These are phyloP conservation scores for Pyrenophora teres DNA, from an alignment of 2,329 filamentous ascomycete genomes.

Conservation along the genomic window DNA sequence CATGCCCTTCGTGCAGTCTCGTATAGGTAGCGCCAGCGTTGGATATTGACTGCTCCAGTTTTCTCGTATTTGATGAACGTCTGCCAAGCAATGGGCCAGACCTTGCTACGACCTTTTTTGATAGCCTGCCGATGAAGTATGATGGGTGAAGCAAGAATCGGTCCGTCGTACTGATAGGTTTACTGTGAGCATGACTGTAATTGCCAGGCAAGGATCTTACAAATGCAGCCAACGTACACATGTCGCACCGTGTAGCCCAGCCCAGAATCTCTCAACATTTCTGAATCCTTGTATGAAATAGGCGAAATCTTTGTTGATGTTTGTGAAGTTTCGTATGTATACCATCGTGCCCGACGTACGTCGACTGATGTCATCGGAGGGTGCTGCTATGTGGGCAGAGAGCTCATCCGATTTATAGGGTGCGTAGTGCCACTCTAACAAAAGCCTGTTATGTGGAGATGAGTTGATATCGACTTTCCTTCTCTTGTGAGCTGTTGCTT, in stretches of 20 bases:
- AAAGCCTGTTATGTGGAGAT: slow-evolving; percentile 1
- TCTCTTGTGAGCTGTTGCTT: neutral
- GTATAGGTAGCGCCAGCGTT: slow-evolving; percentile 27
- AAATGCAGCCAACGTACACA: slow-evolving; percentile 11
- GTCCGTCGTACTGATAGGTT: slow-evolving; percentile 20
- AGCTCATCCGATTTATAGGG: slow-evolving; percentile 11
- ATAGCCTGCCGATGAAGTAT: neutral
- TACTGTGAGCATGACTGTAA: neutral
- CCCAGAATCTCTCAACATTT: slow-evolving; percentile 17
- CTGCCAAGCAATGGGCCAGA: neutral
- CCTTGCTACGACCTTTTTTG: neutral
- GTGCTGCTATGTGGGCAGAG: neutral
- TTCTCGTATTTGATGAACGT: neutral
- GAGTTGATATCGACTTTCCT: neutral
- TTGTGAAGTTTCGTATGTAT: slow-evolving; percentile 28
- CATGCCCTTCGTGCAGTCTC: slow-evolving; percentile 24
- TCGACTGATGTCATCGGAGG: neutral
- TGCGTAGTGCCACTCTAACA: slow-evolving; percentile 5
- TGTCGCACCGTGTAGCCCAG: slow-evolving; percentile 6
- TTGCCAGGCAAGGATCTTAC: too few relatives aligned
- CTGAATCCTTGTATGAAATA: slow-evolving; percentile 23
- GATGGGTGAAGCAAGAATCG: slow-evolving; percentile 19
- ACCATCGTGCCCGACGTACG: slow-evolving; percentile 13
- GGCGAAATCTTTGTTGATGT: slow-evolving; percentile 17
- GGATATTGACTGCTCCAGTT: neutral